Conservation (phyloP, 306 rosid genomes). For the Luffa aegyptiaca region DNA sequence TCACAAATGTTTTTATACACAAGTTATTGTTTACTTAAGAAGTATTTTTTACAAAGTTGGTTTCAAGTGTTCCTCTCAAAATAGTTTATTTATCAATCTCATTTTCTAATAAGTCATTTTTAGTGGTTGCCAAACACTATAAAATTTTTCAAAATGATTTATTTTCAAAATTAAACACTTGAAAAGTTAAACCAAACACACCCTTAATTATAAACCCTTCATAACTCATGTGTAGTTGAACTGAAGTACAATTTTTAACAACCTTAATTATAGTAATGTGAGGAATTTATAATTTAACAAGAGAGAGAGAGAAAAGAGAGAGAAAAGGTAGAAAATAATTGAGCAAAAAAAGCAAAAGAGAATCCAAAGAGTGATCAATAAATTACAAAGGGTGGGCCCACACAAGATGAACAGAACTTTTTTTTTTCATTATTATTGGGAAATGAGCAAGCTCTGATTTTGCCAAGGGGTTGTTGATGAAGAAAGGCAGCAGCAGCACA, state of each 20-base stretch:
- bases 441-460: not conserved
- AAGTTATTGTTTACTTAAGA: too few relatives aligned
- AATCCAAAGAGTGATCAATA: constrained; percentile 1
- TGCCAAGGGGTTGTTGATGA: not conserved
- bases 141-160: too few relatives aligned
- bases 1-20: too few relatives aligned
- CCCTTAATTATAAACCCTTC: not conserved
- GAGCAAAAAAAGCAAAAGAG: not conserved
- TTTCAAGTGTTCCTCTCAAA: too few relatives aligned
- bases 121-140: too few relatives aligned
- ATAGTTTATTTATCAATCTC: too few relatives aligned
- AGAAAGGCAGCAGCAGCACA: not conserved
- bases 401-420: not conserved
- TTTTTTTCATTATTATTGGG: not conserved
- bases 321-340: not conserved
- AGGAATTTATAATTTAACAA: not conserved
- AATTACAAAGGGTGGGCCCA: not conserved
- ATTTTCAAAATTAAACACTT: too few relatives aligned
- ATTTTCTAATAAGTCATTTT: too few relatives aligned
- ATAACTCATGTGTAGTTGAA: not conserved
- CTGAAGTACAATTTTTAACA: not conserved
- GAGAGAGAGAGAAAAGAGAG: not conserved
- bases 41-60: too few relatives aligned
- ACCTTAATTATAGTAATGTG: not conserved
- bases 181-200: too few relatives aligned